Conservation (phyloP, 2,329 filamentous ascomycete species). For the Colletotrichum orchidophilum region DNA sequence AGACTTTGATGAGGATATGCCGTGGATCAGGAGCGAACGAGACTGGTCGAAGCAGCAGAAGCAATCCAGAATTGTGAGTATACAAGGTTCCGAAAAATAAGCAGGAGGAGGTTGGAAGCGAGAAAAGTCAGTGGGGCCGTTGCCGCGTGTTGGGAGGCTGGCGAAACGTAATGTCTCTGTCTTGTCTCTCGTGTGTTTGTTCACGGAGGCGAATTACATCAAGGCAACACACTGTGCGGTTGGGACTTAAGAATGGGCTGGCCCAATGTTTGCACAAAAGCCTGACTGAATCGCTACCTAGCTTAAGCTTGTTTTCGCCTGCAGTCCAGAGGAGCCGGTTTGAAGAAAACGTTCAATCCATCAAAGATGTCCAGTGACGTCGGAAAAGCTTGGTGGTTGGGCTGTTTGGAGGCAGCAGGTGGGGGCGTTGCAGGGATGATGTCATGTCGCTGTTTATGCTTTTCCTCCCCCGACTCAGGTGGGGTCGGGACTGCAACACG, state of each 20-base stretch:
- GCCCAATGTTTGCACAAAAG: not conserved
- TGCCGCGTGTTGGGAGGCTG: not conserved
- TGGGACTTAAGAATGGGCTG: not conserved
- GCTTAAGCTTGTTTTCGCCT: not conserved
- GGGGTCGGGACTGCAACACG: constrained; percentile 4
- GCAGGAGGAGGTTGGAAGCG: not conserved
- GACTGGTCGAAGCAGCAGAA: not conserved
- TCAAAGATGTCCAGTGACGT: not conserved
- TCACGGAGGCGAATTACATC: not conserved
- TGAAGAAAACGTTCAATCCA: not conserved
- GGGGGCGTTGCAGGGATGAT: constrained; percentile 1
- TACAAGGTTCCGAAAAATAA: not conserved
- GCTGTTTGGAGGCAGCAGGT: not conserved
- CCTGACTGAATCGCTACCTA: not conserved
- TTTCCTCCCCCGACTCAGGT: constrained; percentile 6
- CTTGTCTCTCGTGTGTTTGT: not conserved
- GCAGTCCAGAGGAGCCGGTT: not conserved
- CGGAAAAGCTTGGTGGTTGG: constrained; percentile 5
- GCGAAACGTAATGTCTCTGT: not conserved
- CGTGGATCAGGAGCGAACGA: not conserved
- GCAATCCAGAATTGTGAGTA: not conserved
- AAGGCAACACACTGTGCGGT: not conserved
- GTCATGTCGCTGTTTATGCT: constrained; percentile 9
- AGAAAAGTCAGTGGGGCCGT: not conserved
- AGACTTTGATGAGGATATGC: not conserved